Base-by-base conservation (phyloP, 345 rosid genomes). In the Eucalyptus melliodora region DNA sequence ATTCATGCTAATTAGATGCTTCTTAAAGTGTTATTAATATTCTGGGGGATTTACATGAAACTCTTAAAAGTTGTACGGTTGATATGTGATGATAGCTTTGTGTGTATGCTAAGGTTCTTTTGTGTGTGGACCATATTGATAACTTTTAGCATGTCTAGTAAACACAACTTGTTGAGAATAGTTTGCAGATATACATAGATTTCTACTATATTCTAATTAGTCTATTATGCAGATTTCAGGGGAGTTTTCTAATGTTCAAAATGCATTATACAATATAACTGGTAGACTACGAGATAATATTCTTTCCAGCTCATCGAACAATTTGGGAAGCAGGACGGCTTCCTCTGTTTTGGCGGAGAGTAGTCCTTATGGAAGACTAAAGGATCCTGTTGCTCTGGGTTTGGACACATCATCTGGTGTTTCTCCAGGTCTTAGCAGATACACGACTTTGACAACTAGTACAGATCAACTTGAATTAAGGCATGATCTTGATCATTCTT, bases 251-350 rank as follows among this genome's bases (percentile, higher is more conserved):
- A 95, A 92, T 31, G 99, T 97, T 87, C 95, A 95, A 92, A 96
- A 96, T 91, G 98, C 99, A 44, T 89, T 97, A 72, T 96, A 92
- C 94, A 95, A 94, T 88, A 90, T 97, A 90, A 96, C 98, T 77
- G 94, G 98, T 91, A 94, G 96, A 92, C 93, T 97, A 82, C 95
- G 99, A 87, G 96, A 95, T 89, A 93, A 95, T 93, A 90, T 95
- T 86, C 94, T 95, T 89, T 91, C 96, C 44, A 92, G 93, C 92
- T 65, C 91, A 34, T 65, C 69, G 65, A 92, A 91, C 87, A 89
- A 60, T 90, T 72, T 92, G 16, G 93, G 93, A 90, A 91, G 93
- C 81, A 93, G 94, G 91, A 92, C 86, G 90, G 93, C 45, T 87
- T 86, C 93, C 88, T 91, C 95, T 85, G 86, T 93, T 86, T 87